Evolutionary conservation across 805 yeast species (phyloP).

Genomic region (Wickerhamomyces chambardii): DNA sequence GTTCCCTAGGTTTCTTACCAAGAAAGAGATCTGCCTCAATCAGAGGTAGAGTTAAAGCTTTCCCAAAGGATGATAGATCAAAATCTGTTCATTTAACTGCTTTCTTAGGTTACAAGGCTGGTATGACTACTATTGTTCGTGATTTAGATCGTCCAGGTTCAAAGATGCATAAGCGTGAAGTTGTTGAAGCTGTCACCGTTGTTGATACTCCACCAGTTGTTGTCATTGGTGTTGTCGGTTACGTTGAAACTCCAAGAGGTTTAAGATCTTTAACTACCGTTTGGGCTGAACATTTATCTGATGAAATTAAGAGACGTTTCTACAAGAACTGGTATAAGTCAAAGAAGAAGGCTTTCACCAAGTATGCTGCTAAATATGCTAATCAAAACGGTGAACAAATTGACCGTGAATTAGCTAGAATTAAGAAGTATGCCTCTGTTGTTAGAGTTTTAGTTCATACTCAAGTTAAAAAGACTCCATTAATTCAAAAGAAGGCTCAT

Average conservation of each 20-base stretch:
- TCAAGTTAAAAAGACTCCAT: slow-evolving; percentile 98
- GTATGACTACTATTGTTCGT: slow-evolving; percentile 99
- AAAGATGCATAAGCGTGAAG: slow-evolving; percentile 99
- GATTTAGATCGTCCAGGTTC: slow-evolving; percentile 99
- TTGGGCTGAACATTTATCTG: slow-evolving; percentile 99
- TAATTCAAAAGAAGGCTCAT: slow-evolving; percentile 99
- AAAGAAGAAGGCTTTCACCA: slow-evolving; percentile 99
- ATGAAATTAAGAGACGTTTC: slow-evolving; percentile 99
- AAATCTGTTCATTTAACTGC: slow-evolving; percentile 99
- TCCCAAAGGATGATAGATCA: slow-evolving; percentile 97
- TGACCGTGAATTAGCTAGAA: slow-evolving; percentile 97
- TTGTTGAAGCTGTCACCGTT: slow-evolving; percentile 98
- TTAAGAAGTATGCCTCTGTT: slow-evolving; percentile 95
- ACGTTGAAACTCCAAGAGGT: slow-evolving; percentile 99
- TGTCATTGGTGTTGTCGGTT: slow-evolving; percentile 99
- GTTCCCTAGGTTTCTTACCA: slow-evolving; percentile 99
- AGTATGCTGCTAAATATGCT: slow-evolving; percentile 98
- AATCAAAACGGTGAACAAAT: slow-evolving; percentile 78
- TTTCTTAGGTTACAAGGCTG: slow-evolving; percentile 99
- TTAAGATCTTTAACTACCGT: slow-evolving; percentile 98
- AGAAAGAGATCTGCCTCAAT: slow-evolving; percentile 99
- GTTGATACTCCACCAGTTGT: slow-evolving; percentile 99
- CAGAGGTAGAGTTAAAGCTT: slow-evolving; percentile 98
- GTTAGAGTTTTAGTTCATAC: slow-evolving; percentile 99
- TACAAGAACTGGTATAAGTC: slow-evolving; percentile 99